Conservation (phyloP, 345 rosid genomes). For the Bruguiera sexangula region DNA sequence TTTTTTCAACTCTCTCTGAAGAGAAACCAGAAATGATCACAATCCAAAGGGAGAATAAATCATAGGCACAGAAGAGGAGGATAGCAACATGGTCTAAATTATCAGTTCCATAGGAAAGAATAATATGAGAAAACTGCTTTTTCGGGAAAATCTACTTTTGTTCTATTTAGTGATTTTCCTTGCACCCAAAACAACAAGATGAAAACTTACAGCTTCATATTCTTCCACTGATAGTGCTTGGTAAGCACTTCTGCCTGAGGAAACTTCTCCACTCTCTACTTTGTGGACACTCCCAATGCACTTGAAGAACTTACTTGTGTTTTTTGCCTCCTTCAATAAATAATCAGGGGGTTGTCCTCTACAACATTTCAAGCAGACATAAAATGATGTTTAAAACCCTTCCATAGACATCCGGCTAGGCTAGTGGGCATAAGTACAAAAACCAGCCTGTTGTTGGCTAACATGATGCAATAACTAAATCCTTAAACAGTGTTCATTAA, state of each 20-base stretch:
- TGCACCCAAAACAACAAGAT: constrained; percentile 3
- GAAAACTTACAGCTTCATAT: constrained; percentile 83
- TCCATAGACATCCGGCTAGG: constrained; percentile 10
- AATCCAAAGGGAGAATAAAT: constrained; percentile 10
- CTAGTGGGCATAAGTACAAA: constrained; percentile 4
- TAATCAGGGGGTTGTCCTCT: constrained; percentile 98
- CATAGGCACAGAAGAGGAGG: constrained; percentile 4
- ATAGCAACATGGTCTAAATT: neutral
- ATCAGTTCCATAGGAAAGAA: constrained; percentile 1
- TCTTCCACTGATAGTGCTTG: constrained; percentile 80
- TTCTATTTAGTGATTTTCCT: constrained; percentile 8
- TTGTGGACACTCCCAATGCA: constrained; percentile 80
- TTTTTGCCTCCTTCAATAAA: constrained; percentile 89
- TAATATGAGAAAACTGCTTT: neutral
- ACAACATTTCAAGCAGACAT: constrained; percentile 34
- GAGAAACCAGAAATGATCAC: constrained; percentile 23
- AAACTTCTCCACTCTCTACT: constrained; percentile 53
- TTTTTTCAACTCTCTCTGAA: constrained; percentile 83
- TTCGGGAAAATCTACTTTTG: neutral
- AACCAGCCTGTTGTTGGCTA: neutral
- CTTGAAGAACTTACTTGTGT: constrained; percentile 82
- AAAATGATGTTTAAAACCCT: constrained; percentile 26
- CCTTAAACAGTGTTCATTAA: neutral
- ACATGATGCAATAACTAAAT: neutral
- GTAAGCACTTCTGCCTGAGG: constrained; percentile 60